Base-by-base conservation (phyloP, 352 stramenopile species). In the Globisporangium viniferum region DNA sequence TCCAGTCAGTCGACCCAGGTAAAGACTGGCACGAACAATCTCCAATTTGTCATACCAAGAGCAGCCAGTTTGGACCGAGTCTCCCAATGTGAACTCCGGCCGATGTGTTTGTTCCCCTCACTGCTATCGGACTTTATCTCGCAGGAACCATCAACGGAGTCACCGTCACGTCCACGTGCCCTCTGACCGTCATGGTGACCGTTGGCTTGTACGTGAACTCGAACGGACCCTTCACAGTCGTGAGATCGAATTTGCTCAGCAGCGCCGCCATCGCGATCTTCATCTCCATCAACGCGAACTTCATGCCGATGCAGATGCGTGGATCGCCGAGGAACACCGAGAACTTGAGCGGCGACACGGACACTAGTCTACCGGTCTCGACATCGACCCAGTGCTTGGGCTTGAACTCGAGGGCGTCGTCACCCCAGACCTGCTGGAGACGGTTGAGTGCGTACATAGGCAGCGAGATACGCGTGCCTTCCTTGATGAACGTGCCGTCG, bases 311-410 rank as follows among this genome's bases (percentile, higher is more conserved):
- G 10, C 49, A 56, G 41, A 22, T 15, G 18, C 41, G 41, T 1
- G 41, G 41, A 0, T 15, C 41, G 41, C 41, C 41, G 15, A 49
- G 15, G 41, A 49, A 49, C 15, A 15, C 15, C 4, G 41, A 49
- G 41, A 49, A 49, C 15, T 49, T 49, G 41, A 49, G 22, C 18
- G 41, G 41, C 1, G 41, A 49, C 41, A 49, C 41, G 4, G 7
- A 5, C 2, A 49, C 15, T 4, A 49, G 41, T 15, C 22, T 49
- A 5, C 41, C 41, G 6, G 41, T 49, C 41, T 49, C 15, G 41
- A 9, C 41, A n/a, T 92, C 82, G 14, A 95, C 69, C 69, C 82
- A 94, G 2, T 81, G 76, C 31, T 90, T 76, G 0, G 82, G 84
- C 2, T 64, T 62, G 60, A 85, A 88, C 51, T 79, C 72, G 0